Evolutionary conservation across 108 stramenopile species (phyloP).

Genomic region (Pseudonitzschia multiseries): DNA sequence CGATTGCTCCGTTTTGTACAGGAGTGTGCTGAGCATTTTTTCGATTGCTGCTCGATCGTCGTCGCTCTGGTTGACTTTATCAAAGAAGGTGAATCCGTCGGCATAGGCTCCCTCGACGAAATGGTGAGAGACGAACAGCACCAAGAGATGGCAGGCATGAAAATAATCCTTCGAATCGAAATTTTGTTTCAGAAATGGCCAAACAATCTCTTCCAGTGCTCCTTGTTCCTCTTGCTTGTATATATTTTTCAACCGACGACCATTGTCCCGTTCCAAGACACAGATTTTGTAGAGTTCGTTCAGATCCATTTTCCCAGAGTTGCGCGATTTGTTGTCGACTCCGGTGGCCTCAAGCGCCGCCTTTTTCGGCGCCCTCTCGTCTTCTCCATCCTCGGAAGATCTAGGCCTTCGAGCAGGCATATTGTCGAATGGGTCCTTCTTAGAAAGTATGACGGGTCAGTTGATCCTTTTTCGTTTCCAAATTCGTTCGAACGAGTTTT

Average conservation of each 20-base stretch:
- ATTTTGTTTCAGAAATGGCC: conserved; percentile 36
- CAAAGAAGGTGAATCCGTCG: conserved; percentile 17
- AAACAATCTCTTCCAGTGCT: conserved; percentile 35
- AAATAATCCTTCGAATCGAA: conserved; percentile 21
- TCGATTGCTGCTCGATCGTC: conserved; percentile 14
- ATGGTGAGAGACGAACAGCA: conserved; percentile 29
- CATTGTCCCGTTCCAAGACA: conserved; percentile 24
- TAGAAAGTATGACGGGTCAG: not conserved
- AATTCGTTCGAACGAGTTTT: too few relatives aligned
- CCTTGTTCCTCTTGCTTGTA: conserved; percentile 38
- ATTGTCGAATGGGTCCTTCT: not conserved
- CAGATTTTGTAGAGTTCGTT: conserved; percentile 30
- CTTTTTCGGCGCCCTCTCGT: conserved; percentile 15
- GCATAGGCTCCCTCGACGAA: conserved; percentile 35
- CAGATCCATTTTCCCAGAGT: not conserved
- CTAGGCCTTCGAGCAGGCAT: conserved; percentile 9
- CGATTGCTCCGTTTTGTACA: conserved; percentile 37
- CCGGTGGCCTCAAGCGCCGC: not conserved
- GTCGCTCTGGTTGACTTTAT: conserved; percentile 1
- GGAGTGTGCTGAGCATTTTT: conserved; percentile 25
- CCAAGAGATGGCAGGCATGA: conserved; percentile 39
- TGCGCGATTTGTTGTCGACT: not conserved
- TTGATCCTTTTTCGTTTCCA: too few relatives aligned
- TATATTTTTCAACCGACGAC: conserved; percentile 22
- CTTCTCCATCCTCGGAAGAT: not conserved